phyloP scores from a whole-genome alignment of 164 flowering plant genomes.

The Magnolia kwangsiensis region DNA sequence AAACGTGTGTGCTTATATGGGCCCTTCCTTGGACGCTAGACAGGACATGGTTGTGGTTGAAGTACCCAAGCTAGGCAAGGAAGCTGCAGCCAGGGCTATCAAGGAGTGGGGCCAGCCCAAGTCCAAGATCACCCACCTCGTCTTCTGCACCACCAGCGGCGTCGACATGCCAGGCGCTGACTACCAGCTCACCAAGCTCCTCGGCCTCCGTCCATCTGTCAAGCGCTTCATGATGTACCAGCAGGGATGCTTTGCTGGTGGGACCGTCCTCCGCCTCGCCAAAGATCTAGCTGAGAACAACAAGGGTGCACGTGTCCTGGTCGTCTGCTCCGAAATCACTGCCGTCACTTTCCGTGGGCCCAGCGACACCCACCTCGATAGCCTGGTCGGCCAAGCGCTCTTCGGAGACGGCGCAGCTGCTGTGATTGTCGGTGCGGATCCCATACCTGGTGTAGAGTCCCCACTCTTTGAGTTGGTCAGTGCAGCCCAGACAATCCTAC shows the following conservation, averaged over 20 bases:
- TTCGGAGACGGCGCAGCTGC: constrained; percentile 55
- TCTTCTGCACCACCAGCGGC: constrained; percentile 51
- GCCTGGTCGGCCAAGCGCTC: constrained; percentile 44
- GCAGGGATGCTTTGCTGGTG: constrained; percentile 48
- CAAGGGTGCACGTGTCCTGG: constrained; percentile 45
- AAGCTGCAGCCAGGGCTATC: constrained; percentile 43
- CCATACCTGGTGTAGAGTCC: constrained; percentile 25
- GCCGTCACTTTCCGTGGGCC: constrained; percentile 42
- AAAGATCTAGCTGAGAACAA: constrained; percentile 57
- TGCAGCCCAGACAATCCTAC: constrained; percentile 39
- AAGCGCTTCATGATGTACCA: constrained; percentile 55
- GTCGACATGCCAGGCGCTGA: constrained; percentile 58
- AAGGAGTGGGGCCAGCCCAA: constrained; percentile 59
- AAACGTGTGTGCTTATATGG: constrained; percentile 37
- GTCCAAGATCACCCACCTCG: constrained; percentile 51
- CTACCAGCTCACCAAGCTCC: constrained; percentile 48
- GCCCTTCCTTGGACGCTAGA: constrained; percentile 42
- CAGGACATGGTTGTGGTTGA: constrained; percentile 50
- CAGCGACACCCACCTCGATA: constrained; percentile 34
- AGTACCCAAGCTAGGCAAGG: constrained; percentile 46
- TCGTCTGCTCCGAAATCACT: constrained; percentile 46
- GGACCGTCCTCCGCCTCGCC: constrained; percentile 45
- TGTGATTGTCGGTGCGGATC: constrained; percentile 41
- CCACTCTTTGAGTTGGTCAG: constrained; percentile 36
- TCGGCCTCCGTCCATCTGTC: constrained; percentile 53